These are phyloP conservation scores for Citrus cavaleriei DNA, from an alignment of 345 rosid genomes.

Conservation along the genomic window DNA sequence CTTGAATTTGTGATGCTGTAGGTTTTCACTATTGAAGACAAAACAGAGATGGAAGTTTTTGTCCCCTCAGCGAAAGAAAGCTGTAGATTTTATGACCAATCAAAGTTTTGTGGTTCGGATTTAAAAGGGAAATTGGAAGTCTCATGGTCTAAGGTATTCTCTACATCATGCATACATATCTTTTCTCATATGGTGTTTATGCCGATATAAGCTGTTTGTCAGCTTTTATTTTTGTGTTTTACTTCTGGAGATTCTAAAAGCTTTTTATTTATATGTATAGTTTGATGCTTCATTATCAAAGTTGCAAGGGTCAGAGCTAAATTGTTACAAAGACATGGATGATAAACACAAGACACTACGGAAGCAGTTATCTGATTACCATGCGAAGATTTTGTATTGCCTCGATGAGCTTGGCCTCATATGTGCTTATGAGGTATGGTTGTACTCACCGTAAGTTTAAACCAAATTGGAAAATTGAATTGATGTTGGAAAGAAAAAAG, in stretches of 20 bases:
- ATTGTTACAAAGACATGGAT: constrained; percentile 36
- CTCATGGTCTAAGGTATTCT: constrained; percentile 63
- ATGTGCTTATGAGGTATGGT: constrained; percentile 78
- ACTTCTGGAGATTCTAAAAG: constrained; percentile 9
- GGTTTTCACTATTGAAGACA: constrained; percentile 61
- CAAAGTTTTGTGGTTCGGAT: constrained; percentile 28
- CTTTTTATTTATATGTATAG: constrained; percentile 39
- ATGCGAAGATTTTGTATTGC: constrained; percentile 64
- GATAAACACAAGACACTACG: constrained; percentile 39
- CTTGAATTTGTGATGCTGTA: constrained; percentile 27
- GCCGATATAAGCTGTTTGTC: background rate
- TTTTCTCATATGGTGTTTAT: background rate
- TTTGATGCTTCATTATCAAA: constrained; percentile 44
- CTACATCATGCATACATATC: background rate
- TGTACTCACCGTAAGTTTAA: background rate
- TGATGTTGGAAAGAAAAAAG: background rate
- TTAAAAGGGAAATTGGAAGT: constrained; percentile 54
- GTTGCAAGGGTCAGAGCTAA: constrained; percentile 39
- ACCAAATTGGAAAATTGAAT: background rate
- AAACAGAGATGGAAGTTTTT: constrained; percentile 40
- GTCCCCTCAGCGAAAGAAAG: constrained; percentile 53
- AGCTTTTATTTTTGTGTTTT: background rate
- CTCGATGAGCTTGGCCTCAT: constrained; percentile 78
- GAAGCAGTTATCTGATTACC: constrained; percentile 46
- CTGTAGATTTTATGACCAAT: constrained; percentile 55